Conservation (phyloP, 2,329 filamentous ascomycete species). For the Nemania sp. region DNA sequence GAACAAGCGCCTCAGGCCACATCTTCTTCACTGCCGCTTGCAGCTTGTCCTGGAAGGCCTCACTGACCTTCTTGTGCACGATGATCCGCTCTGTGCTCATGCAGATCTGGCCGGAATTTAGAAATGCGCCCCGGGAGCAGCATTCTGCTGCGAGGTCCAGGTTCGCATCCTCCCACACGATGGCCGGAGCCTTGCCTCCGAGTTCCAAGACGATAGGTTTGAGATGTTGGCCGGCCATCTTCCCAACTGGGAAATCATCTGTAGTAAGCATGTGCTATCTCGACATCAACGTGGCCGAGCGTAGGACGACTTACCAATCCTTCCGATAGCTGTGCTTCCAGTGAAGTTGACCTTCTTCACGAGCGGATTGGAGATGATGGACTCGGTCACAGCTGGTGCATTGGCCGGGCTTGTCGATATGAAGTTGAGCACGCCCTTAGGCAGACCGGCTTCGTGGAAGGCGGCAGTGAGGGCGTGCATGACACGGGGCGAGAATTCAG, state of each 20-base stretch:
- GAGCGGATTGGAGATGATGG: constrained; percentile 61
- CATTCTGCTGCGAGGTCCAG: constrained; percentile 62
- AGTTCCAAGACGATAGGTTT: constrained; percentile 72
- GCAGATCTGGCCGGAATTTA: constrained; percentile 68
- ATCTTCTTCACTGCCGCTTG: constrained; percentile 32
- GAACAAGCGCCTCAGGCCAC: constrained; percentile 36
- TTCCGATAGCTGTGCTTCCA: constrained; percentile 65
- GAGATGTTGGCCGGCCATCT: constrained; percentile 63
- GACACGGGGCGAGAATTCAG: constrained; percentile 60
- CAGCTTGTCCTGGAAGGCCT: constrained; percentile 51
- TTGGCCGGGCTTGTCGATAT: constrained; percentile 61
- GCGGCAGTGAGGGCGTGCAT: constrained; percentile 61
- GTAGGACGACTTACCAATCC: constrained; percentile 47
- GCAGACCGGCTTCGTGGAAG: constrained; percentile 66
- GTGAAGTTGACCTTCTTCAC: constrained; percentile 74
- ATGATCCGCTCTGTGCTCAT: constrained; percentile 71
- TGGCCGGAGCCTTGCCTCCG: constrained; percentile 68
- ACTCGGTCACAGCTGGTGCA: constrained; percentile 61
- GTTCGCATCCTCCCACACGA: constrained; percentile 70
- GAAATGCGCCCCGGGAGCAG: constrained; percentile 61
- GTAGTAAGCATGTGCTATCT: constrained; percentile 1
- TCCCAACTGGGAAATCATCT: constrained; percentile 47
- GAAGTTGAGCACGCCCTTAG: constrained; percentile 65
- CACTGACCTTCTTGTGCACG: constrained; percentile 59
- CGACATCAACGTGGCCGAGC: not conserved